phyloP scores from a whole-genome alignment of 106 monocot genomes.

The Agapanthus africanus region DNA sequence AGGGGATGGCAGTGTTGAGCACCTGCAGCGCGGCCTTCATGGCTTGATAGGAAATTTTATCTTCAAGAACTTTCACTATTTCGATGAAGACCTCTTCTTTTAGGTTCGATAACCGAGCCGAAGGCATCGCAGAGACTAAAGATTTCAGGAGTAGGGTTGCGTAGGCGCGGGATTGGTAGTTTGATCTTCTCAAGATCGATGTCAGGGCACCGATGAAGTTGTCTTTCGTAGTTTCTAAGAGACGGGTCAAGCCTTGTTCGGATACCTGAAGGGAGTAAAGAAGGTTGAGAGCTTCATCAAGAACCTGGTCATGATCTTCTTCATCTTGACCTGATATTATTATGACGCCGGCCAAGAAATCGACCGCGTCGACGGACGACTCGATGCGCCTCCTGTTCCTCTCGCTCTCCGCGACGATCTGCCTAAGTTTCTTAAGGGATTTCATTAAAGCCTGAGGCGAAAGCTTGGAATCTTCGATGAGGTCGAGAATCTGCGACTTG shows the following conservation, averaged over 20 bases:
- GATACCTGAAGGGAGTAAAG: constrained; percentile 16
- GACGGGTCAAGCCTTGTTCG: not conserved
- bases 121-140: not conserved
- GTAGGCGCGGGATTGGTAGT: constrained; percentile 27
- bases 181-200: not conserved
- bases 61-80: constrained; percentile 26
- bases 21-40: constrained; percentile 41
- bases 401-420: constrained; percentile 32
- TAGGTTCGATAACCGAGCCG: not conserved
- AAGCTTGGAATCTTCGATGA: not conserved
- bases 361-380: not conserved
- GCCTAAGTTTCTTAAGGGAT: not conserved
- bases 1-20: constrained; percentile 11
- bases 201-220: constrained; percentile 10
- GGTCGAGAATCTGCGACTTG: constrained; percentile 15
- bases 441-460: no score
- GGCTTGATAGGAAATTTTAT: constrained; percentile 23
- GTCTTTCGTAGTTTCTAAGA: not conserved
- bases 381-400: constrained; percentile 29
- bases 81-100: constrained; percentile 27
- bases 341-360: not conserved
- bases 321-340: not conserved
- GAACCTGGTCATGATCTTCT: not conserved
- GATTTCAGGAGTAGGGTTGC: constrained; percentile 11
- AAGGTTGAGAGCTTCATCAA: constrained; percentile 23